phyloP scores from a whole-genome alignment of 495 filamentous ascomycete genomes.

The Xylaria grammica region DNA sequence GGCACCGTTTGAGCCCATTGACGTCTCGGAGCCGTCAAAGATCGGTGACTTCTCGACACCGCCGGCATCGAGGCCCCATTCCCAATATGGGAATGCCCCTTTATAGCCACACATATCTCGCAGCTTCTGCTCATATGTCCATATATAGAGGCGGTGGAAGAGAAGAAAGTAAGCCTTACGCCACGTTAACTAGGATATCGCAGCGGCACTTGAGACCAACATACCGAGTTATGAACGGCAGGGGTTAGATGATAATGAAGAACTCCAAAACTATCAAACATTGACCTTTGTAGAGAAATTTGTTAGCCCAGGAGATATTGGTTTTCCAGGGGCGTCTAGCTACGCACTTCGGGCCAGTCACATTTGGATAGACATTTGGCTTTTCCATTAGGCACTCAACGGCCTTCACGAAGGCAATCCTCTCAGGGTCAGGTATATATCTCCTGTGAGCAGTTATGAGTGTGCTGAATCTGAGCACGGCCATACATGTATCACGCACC shows the following conservation, averaged over 20 bases:
- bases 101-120: slow-evolving; percentile 43
- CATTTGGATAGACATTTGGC: slow-evolving; percentile 37
- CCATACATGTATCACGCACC: slow-evolving; percentile 30
- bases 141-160: slow-evolving; percentile 46
- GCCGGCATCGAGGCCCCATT: slow-evolving; percentile 46
- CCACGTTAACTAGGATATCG: not conserved
- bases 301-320: not conserved
- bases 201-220: not conserved
- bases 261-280: slow-evolving; percentile 40
- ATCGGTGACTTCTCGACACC: slow-evolving; percentile 39
- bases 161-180: slow-evolving; percentile 45
- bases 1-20: slow-evolving; percentile 38
- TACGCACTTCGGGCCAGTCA: slow-evolving; percentile 39
- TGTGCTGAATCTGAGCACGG: slow-evolving; percentile 11
- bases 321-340: not conserved
- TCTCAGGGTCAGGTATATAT: slow-evolving; percentile 44
- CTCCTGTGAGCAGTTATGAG: slow-evolving; percentile 34
- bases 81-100: slow-evolving; percentile 49
- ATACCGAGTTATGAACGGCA: slow-evolving; percentile 43
- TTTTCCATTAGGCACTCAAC: slow-evolving; percentile 46
- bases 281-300: slow-evolving; percentile 18
- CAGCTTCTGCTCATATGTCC: slow-evolving; percentile 45
- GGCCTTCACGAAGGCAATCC: slow-evolving; percentile 42
- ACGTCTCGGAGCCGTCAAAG: slow-evolving; percentile 42
- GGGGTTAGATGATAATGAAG: slow-evolving; percentile 44